These are phyloP conservation scores for Microstegium vimineum DNA, from an alignment of 176 grass and related monocot genomes.

Conservation along the genomic window DNA sequence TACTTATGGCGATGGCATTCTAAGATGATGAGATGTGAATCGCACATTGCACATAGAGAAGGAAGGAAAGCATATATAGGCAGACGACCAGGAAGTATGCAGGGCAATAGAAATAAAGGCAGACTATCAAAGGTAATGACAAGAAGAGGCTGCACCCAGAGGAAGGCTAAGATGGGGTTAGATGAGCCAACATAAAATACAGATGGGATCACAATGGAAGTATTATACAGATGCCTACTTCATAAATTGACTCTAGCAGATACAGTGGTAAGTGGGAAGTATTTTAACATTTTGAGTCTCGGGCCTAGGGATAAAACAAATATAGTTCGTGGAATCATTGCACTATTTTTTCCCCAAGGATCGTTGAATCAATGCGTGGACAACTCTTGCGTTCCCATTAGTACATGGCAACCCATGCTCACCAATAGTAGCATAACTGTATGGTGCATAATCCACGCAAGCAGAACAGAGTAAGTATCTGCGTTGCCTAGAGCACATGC, in stretches of 20 bases:
- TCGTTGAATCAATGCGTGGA: neutral
- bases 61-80: neutral
- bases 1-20: neutral
- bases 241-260: neutral
- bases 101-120: neutral
- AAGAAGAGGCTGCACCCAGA: neutral
- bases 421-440: neutral
- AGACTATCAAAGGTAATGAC: neutral
- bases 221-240: neutral
- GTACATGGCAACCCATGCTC: neutral
- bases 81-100: neutral
- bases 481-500: neutral
- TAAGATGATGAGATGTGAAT: neutral
- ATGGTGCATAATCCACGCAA: neutral
- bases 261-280: neutral
- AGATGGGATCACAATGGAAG: neutral
- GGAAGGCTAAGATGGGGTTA: neutral
- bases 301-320: neutral
- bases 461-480: neutral
- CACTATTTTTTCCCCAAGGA: neutral
- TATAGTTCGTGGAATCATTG: neutral
- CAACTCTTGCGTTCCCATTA: neutral
- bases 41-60: neutral
- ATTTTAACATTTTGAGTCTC: neutral
- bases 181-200: neutral